A percentile compares a stretch with the other conserved stretches of the same genome.
Evolutionary conservation across 805 yeast species (phyloP).

Genomic region (Debaryomyces tyrocola): DNA sequence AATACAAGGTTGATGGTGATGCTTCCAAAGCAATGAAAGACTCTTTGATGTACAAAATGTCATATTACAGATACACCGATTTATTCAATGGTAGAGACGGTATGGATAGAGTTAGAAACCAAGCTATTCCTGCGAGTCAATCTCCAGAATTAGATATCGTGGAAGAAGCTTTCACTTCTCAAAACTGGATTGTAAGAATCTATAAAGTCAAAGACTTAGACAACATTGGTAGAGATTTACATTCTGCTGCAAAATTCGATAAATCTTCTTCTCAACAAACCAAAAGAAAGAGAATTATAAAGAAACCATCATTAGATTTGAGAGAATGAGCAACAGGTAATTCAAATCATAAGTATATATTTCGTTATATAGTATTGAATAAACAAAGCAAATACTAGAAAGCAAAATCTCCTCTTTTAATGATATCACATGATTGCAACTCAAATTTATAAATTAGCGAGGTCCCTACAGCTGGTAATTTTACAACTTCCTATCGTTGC

Average conservation of each 20-base stretch:
- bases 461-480: too few species aligned
- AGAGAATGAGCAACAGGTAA: constrained; percentile 31
- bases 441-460: too few species aligned
- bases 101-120: constrained; percentile 85
- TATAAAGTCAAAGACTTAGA: constrained; percentile 90
- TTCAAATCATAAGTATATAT: not conserved
- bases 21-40: constrained; percentile 87
- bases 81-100: constrained; percentile 62
- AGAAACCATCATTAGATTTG: constrained; percentile 56
- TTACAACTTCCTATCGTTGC: too few species aligned
- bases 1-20: constrained; percentile 77
- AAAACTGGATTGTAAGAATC: constrained; percentile 95
- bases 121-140: constrained; percentile 55
- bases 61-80: constrained; percentile 82
- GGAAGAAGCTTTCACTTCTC: constrained; percentile 93
- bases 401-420: too few species aligned
- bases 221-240: constrained; percentile 77
- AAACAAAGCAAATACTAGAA: too few species aligned
- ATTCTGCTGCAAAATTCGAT: constrained; percentile 55
- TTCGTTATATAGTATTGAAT: not conserved
- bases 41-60: constrained; percentile 92
- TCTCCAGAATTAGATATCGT: constrained; percentile 64
- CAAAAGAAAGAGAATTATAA: constrained; percentile 43
- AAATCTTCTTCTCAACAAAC: constrained; percentile 31
- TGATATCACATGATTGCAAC: too few species aligned